Evolutionary conservation across 2,329 filamentous ascomycete species (phyloP), one percentile per base, ranked within the genome.

Genomic region (Parastagonospora avenae): DNA sequence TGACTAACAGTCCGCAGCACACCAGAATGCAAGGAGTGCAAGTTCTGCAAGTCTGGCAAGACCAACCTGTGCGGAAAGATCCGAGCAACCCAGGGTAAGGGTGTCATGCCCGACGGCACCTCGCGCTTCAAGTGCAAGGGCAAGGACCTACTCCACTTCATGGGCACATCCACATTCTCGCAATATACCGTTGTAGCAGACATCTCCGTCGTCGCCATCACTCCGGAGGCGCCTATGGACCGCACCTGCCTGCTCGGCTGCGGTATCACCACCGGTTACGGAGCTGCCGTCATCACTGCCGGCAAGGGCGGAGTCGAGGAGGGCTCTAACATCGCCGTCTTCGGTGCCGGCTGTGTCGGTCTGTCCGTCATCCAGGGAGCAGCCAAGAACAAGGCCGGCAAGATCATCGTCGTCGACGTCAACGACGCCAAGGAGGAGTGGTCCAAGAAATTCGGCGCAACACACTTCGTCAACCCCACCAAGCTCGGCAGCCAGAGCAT

Each of bases 21-120:
- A 40, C 94, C 94, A 61, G 93, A 97, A 81, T 97, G 94, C 82
- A 83, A 85, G 64, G 93, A 97, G 77, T 99, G 94, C 87, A 97
- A 97, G 82, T 97, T 97, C 85, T 99, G 94, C 88, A 94, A 91
- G 78, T 97, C 93, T 36, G 94, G 93, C 80, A 99, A 99, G 87
- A 97, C 93, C 70, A 96, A 97, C 80, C 89, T 97, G 52, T 97
- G 93, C 80, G 94, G 94, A 76, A 97, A 97, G 86, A 99, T 99
- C 77, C 89, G 94, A 68, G 91, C 91, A 39, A 97, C 94, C 38
- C 94, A 99, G 80, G 94, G 94, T 68, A 89, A 87, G 77, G 94
- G 94, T 71, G 85, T 97, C 64, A 96, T 99, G 92, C 94, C 94
- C 50, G 94, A 99, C 76, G 93, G 93, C 68, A 97, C 93, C 62